A percentile compares a stretch with the other conserved stretches of the same genome.
Conservation (phyloP, 306 rosid species). For the Dicorynia guianensis region DNA sequence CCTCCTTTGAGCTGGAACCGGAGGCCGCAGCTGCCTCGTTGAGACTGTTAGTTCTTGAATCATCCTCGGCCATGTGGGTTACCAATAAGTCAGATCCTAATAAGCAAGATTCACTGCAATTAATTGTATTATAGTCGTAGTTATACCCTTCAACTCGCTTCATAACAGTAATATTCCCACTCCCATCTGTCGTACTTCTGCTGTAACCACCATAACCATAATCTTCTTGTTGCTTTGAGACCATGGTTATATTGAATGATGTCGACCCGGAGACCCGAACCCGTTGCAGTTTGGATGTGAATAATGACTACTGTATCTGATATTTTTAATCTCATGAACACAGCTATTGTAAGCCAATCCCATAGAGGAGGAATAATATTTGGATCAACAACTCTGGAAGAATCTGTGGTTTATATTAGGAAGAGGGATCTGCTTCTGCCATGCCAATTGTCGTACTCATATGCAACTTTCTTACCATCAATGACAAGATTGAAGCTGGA, state of each 20-base stretch:
- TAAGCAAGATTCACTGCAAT: neutral
- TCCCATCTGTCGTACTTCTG: neutral
- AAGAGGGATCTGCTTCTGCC: slow-evolving; percentile 47
- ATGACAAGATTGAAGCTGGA: too few species aligned
- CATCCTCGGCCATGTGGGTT: slow-evolving; percentile 76
- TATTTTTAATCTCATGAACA: neutral
- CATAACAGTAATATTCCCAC: slow-evolving; percentile 47
- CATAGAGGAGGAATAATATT: too few species aligned
- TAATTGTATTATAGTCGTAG: too few species aligned
- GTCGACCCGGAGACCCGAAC: slow-evolving; percentile 28
- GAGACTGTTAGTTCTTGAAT: slow-evolving; percentile 52
- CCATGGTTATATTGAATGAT: slow-evolving; percentile 70
- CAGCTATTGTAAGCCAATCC: too few species aligned
- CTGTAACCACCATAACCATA: slow-evolving; percentile 26
- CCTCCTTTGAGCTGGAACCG: slow-evolving; percentile 48
- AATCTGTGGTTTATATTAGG: slow-evolving; percentile 39
- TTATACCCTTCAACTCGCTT: slow-evolving; percentile 40
- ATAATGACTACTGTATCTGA: neutral
- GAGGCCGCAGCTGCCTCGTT: slow-evolving; percentile 34
- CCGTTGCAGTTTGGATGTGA: neutral
- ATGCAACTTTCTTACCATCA: neutral
- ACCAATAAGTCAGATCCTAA: slow-evolving; percentile 65
- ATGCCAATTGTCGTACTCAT: slow-evolving; percentile 31
- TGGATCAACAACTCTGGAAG: neutral
- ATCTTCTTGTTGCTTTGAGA: slow-evolving; percentile 55